Conservation (phyloP, 106 monocot genomes). For the Platanthera guangdongensis region DNA sequence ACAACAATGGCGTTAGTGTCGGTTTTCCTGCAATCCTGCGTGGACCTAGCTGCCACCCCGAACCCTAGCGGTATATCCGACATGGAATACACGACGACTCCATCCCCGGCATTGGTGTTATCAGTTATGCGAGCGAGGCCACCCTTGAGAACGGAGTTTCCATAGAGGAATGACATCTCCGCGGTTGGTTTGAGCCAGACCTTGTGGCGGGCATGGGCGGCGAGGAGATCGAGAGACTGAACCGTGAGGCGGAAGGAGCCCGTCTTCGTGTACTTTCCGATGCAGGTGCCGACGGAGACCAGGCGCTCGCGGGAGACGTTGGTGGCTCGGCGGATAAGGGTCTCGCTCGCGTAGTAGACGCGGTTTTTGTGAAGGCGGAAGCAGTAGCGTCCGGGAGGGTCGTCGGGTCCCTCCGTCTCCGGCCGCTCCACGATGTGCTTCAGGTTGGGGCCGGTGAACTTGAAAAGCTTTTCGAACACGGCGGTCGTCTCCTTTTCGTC, state of each 20-base stretch:
- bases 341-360: conserved; percentile 75
- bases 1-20: conserved; percentile 68
- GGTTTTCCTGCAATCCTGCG: conserved; percentile 77
- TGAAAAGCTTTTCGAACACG: conserved; percentile 93
- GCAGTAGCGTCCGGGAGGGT: conserved; percentile 47
- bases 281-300: conserved; percentile 51
- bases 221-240: conserved; percentile 75
- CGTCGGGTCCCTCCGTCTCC: conserved; percentile 34
- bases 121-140: conserved; percentile 74
- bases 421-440: conserved; percentile 84
- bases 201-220: conserved; percentile 76
- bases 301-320: conserved; percentile 66
- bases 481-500: conserved; percentile 93
- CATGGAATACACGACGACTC: conserved; percentile 79
- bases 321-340: conserved; percentile 72
- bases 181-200: conserved; percentile 84
- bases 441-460: conserved; percentile 84
- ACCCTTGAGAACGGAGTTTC: conserved; percentile 70
- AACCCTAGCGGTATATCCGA: conserved; percentile 80
- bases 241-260: conserved; percentile 72
- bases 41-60: conserved; percentile 62
- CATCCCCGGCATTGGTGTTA: conserved; percentile 61
- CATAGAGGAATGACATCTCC: conserved; percentile 70
- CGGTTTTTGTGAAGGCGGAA: conserved; percentile 89
- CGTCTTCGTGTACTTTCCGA: conserved; percentile 73